Evolutionary conservation across 257 asterid species (phyloP).

Genomic region (Solanum appendiculatum): DNA sequence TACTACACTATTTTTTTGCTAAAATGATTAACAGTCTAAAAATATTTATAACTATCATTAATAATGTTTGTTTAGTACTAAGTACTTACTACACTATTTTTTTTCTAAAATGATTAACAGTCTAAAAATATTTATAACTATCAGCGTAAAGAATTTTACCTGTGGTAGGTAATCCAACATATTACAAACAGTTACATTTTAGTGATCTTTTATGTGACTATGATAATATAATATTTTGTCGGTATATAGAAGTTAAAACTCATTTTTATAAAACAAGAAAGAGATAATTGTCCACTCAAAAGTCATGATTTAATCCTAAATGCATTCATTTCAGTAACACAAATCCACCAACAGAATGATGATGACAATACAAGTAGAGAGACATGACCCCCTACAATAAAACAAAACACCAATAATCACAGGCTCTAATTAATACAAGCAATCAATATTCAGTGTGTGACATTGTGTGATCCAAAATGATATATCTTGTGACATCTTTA

Average conservation of each 20-base stretch:
- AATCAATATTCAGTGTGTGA: constrained; percentile 4
- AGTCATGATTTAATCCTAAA: background rate
- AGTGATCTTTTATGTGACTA: background rate
- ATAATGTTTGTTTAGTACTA: background rate
- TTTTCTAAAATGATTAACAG: background rate
- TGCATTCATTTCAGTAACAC: background rate
- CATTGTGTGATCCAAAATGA: background rate
- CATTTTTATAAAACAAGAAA: background rate
- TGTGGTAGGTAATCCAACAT: background rate
- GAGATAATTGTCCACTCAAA: background rate
- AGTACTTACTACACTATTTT: background rate
- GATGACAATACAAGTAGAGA: background rate
- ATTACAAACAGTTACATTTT: background rate
- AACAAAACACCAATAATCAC: background rate
- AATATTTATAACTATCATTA: background rate
- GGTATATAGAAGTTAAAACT: background rate
- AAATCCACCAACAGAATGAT: background rate
- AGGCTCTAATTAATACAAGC: background rate
- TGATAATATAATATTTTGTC: background rate
- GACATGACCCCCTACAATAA: background rate
- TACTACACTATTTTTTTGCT: background rate
- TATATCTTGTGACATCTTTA: constrained; percentile 23
- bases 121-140: no score
- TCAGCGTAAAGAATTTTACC: no score
- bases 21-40: background rate